Percentiles rank a stretch among this genome's conserved stretches.
These are phyloP conservation scores for Diplodia sapinea DNA, from an alignment of 2,329 filamentous ascomycete species.

Conservation along the genomic window DNA sequence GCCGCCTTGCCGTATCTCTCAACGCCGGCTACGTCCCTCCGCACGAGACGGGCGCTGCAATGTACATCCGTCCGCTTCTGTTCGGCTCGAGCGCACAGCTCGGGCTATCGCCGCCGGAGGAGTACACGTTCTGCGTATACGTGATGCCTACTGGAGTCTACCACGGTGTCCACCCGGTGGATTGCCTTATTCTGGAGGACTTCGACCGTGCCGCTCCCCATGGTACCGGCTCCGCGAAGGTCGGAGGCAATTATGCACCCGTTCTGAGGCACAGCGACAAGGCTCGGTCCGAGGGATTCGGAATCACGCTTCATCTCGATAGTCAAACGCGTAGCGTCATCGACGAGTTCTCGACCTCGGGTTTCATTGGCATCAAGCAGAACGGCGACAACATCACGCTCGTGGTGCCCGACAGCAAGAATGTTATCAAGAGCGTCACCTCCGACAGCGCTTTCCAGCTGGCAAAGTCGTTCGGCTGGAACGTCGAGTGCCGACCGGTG, in stretches of 20 bases:
- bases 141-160: conserved; percentile 93
- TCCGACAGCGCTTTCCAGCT: conserved; percentile 79
- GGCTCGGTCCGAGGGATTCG: conserved; percentile 78
- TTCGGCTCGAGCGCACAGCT: conserved; percentile 89
- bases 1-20: conserved; percentile 79
- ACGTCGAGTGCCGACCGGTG: conserved; percentile 75
- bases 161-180: conserved; percentile 87
- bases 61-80: conserved; percentile 90
- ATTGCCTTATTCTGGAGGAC: conserved; percentile 84
- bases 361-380: conserved; percentile 81
- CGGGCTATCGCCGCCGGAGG: conserved; percentile 83
- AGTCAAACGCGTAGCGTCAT: conserved; percentile 82
- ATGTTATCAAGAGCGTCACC: conserved; percentile 87
- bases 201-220: conserved; percentile 94
- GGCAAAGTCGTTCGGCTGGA: conserved; percentile 79
- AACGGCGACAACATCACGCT: conserved; percentile 70
- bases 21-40: conserved; percentile 94
- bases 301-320: conserved; percentile 94
- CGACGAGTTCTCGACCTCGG: conserved; percentile 94
- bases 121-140: conserved; percentile 90
- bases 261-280: conserved; percentile 86
- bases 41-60: conserved; percentile 82
- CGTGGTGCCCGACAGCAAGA: conserved; percentile 84
- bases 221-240: conserved; percentile 88
- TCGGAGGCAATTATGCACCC: conserved; percentile 95